Base-by-base conservation (phyloP, 768 basidiomycete genomes). In the Mycena galopus region DNA sequence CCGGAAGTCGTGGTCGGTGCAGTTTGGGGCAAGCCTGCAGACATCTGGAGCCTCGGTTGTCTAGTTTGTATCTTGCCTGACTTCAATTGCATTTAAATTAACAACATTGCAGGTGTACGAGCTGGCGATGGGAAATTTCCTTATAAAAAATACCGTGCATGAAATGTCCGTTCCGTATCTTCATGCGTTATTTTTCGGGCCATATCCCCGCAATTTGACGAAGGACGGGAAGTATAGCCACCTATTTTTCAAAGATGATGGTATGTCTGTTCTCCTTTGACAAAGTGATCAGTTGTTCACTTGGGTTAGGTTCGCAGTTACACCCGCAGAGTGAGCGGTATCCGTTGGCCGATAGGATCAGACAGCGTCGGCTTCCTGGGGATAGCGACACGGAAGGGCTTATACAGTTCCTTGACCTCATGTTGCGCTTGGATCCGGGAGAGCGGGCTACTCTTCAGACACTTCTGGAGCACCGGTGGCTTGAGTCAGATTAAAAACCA, bases 11-110 rank as follows among this genome's bases (percentile, higher is more conserved):
- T 19, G 29, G 59, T 69, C 35, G 67, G 67, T 21, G 67, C 67
- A n/a, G 67, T 23, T 10, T 69, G 60, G 67, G 67, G 67, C 10
- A 69, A 39, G 37, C 67, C 67, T 21, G 60, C 51, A 19, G 67
- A 69, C 56, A 33, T 69, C 37, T 69, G 67, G 67, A 69, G 59
- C 29, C 60, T 69, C 50, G 67, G 67, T 21, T 55, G 32, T 56
- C 67, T 69, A 19, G 67, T 61, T 56, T n/a, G 60, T 69, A 16
- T 11, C 3, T 4, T 27, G 33, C 23, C 60, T 30, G 25, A 30
- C 23, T 62, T 42, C 35, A 42, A n/a, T 21, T 19, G 10, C 32
- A 61, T 68, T 50, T 9, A 16, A 57, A 37, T 37, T 61, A 21
- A 51, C 50, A 55, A 21, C 32, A 39, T 23, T 19, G 12, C 51